A percentile compares a stretch with the other conserved stretches of the same genome.
Conservation (phyloP, 1,284 basidiomycete genomes). For the Mycena sp. region DNA sequence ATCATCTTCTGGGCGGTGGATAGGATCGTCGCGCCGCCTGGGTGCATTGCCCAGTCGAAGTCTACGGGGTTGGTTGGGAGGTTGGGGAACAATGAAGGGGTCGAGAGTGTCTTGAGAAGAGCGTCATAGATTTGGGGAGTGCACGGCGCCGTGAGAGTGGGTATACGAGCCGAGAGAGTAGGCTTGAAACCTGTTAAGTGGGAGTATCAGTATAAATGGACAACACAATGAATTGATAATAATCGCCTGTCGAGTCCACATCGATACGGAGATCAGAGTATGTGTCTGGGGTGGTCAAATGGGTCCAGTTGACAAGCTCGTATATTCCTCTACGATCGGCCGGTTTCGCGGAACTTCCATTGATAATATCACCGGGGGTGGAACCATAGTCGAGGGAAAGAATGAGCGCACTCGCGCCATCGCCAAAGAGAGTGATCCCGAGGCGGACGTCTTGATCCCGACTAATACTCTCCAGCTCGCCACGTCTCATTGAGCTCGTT, state of each 20-base stretch:
- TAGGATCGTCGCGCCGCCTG: constrained; percentile 17
- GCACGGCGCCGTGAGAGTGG: constrained; percentile 1
- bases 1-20: background rate
- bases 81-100: background rate
- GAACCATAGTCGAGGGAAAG: constrained; percentile 4
- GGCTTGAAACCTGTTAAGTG: constrained; percentile 18
- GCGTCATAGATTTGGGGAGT: constrained; percentile 7
- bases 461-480: background rate
- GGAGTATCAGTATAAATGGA: background rate
- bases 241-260: background rate
- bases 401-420: constrained; percentile 3
- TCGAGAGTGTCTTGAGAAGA: constrained; percentile 8
- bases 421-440: background rate
- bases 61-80: background rate
- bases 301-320: constrained; percentile 16
- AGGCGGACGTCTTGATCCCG: constrained; percentile 5
- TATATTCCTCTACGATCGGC: constrained; percentile 18
- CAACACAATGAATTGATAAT: background rate
- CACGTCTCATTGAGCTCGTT: background rate
- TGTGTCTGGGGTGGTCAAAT: constrained; percentile 16
- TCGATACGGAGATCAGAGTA: constrained; percentile 5
- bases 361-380: no score
- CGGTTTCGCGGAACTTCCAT: no score
- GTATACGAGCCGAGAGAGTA: background rate
- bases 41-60: constrained; percentile 26